Evolutionary conservation across 257 asterid species (phyloP), one percentile per base, ranked within the genome.

Genomic region (Leonotis leonurus): DNA sequence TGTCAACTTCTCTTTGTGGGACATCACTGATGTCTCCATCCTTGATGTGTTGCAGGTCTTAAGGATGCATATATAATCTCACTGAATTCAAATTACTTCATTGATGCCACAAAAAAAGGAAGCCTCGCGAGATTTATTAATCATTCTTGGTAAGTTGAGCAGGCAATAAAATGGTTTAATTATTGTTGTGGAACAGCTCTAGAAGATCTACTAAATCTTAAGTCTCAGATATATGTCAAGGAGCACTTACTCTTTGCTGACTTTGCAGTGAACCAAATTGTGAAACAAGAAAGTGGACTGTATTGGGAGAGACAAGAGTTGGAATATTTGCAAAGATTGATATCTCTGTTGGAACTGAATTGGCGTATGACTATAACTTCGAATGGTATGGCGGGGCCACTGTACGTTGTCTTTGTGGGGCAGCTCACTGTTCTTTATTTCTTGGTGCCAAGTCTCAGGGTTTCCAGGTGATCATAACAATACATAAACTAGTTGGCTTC

Each of bases 371-470:
- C 74, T 92, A 92, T 74, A 85, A 89, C 72, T 89, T 89, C 43
- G 97, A 86, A 74, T 92, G 99, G 99, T 92, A 83, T 39, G 99
- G 97, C 8, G 97, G 99, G 65, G 95, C 72, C 60, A 83, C 87
- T 69, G 92, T 92, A 64, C 93, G 95, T 39, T 92, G 97, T 77
- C 80, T 92, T 9, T 92, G 99, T 70, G 91, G 97, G 61, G 95
- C 99, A 27, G 78, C 88, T 50, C 85, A 83, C 70, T 92, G 99
- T 77, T 89, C 95, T 44, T 64, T 83, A 63, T 92, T 86, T 79
- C 97, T 92, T 61, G 97, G 97, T 61, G 97, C 96, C 72, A 89
- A 85, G 76, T 92, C 99, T 76, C 95, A 86, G 51, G 96, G 96
- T 69, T 92, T 92, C 80, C 95, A 83, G 96, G 99, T 92, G 62